Conservation (phyloP, 331 rosid species). For the Quercus tomentella region DNA sequence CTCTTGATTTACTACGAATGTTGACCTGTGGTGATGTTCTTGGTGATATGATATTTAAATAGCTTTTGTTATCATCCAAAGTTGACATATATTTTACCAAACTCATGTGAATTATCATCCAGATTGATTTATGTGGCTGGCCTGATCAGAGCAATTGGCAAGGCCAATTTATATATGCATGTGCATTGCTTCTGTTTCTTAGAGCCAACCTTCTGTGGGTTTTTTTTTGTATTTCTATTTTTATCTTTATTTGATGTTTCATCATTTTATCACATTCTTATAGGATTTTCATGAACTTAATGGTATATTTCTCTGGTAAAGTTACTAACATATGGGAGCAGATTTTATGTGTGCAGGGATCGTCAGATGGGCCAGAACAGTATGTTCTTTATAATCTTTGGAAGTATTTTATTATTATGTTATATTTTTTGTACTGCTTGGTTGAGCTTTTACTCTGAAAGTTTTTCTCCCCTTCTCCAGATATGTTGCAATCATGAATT, state of each 20-base stretch:
- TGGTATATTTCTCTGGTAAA: not conserved
- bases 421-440: constrained; percentile 14
- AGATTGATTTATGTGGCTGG: not conserved
- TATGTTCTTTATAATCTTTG: constrained; percentile 31
- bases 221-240: not conserved
- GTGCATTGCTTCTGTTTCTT: not conserved
- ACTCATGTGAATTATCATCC: not conserved
- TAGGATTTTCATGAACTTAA: not conserved
- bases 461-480: constrained; percentile 42
- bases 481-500: constrained; percentile 94
- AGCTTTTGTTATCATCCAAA: not conserved
- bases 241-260: not conserved
- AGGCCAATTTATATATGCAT: not conserved
- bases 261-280: not conserved
- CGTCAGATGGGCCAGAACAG: constrained; percentile 98
- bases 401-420: not conserved
- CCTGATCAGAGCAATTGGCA: not conserved
- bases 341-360: constrained; percentile 91
- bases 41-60: not conserved
- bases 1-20: not conserved
- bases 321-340: constrained; percentile 38
- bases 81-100: not conserved
- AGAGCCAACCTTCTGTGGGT: constrained; percentile 2
- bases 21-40: not conserved
- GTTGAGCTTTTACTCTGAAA: constrained; percentile 10